Conservation (phyloP, 1,284 basidiomycete genomes). For the Cryptococcus sp. region DNA sequence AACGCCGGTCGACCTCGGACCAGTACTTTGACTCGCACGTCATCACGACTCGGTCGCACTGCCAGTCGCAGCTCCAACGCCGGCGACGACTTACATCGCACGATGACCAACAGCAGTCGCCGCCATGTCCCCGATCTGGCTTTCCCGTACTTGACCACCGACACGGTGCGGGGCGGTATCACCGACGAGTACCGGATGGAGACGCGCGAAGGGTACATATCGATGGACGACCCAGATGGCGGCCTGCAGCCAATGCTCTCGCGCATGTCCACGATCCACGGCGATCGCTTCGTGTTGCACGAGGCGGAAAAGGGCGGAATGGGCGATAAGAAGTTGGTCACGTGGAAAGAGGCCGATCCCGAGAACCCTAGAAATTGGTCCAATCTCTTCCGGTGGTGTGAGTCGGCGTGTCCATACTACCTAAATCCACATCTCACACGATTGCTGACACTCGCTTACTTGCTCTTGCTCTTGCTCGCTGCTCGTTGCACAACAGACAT, state of each 20-base stretch:
- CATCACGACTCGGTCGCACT: neutral
- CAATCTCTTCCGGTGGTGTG: slow-evolving; percentile 29
- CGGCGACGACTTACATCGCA: slow-evolving; percentile 7
- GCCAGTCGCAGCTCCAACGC: neutral
- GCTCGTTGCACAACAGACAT: slow-evolving; percentile 17
- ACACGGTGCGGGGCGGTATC: slow-evolving; percentile 23
- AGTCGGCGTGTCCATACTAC: slow-evolving; percentile 6
- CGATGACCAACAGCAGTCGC: slow-evolving; percentile 4
- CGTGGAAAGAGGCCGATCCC: slow-evolving; percentile 30
- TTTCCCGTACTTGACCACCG: slow-evolving; percentile 37
- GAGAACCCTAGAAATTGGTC: slow-evolving; percentile 41
- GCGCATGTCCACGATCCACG: slow-evolving; percentile 13
- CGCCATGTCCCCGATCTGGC: slow-evolving; percentile 28
- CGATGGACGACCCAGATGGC: slow-evolving; percentile 27
- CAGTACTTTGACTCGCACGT: too few relatives aligned
- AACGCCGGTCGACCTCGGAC: too few relatives aligned
- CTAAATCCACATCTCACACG: neutral
- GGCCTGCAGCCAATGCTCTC: slow-evolving; percentile 27
- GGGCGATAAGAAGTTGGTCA: slow-evolving; percentile 38
- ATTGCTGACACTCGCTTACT: neutral
- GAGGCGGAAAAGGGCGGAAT: slow-evolving; percentile 23
- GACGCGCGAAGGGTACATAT: slow-evolving; percentile 31
- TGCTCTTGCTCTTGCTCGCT: slow-evolving; percentile 1
- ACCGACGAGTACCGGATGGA: slow-evolving; percentile 36
- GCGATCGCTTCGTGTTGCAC: slow-evolving; percentile 19